These are phyloP conservation scores for Phlebopus sp. DNA, from an alignment of 1,284 basidiomycete genomes.

Conservation along the genomic window DNA sequence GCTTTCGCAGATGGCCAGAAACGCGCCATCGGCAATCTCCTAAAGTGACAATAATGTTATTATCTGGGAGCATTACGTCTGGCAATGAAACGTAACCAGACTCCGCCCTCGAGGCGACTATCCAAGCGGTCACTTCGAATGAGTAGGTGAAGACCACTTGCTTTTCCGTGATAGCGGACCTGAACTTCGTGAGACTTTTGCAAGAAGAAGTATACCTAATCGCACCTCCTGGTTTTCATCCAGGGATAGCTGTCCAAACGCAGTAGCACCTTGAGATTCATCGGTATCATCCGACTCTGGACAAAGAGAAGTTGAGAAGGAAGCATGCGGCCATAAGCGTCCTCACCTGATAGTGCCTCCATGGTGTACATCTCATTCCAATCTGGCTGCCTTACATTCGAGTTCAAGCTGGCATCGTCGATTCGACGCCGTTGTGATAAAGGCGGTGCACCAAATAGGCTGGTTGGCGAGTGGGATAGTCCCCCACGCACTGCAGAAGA, in stretches of 20 bases:
- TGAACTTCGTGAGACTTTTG: slow-evolving; percentile 27
- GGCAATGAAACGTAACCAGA: slow-evolving; percentile 53
- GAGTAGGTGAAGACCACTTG: slow-evolving; percentile 75
- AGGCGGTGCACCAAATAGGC: slow-evolving; percentile 28
- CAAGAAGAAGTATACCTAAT: slow-evolving; percentile 1
- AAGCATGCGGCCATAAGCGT: background rate
- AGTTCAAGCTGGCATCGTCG: slow-evolving; percentile 17
- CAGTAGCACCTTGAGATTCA: slow-evolving; percentile 28
- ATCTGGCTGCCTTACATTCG: slow-evolving; percentile 27
- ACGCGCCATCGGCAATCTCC: slow-evolving; percentile 74
- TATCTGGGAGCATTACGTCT: slow-evolving; percentile 4
- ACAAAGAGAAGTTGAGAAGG: slow-evolving; percentile 2
- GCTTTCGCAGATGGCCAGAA: slow-evolving; percentile 60
- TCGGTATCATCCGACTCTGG: slow-evolving; percentile 26
- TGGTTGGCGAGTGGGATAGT: slow-evolving; percentile 11
- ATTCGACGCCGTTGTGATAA: slow-evolving; percentile 44
- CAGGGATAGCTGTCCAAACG: slow-evolving; percentile 75
- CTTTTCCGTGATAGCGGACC: slow-evolving; percentile 75
- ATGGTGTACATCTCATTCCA: slow-evolving; percentile 60
- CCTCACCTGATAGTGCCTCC: slow-evolving; percentile 38
- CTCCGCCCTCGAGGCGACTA: slow-evolving; percentile 65
- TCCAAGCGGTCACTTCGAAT: slow-evolving; percentile 64
- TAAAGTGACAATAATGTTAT: slow-evolving; percentile 26
- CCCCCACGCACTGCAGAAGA: slow-evolving; percentile 14
- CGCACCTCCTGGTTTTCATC: slow-evolving; percentile 77